A percentile compares a stretch with the other conserved stretches of the same genome.
Conservation (phyloP, 139 green algal species). For the Dunaliella primolecta region DNA sequence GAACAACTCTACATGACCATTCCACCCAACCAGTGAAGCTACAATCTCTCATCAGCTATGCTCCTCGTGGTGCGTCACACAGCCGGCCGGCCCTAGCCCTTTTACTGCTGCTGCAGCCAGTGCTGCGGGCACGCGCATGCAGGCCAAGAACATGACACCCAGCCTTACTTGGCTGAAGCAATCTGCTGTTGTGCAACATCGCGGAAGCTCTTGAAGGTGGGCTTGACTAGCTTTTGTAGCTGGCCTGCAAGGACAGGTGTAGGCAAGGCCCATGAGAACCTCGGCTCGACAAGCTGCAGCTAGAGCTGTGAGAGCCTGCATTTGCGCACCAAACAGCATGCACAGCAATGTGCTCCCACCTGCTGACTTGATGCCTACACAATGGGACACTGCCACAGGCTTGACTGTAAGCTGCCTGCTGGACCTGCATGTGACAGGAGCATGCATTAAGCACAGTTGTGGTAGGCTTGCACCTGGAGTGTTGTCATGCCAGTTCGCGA, state of each 20-base stretch:
- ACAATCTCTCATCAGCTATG: too few relatives aligned
- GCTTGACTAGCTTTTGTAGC: slow-evolving; percentile 17
- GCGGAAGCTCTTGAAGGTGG: background rate
- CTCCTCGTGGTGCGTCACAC: too few relatives aligned
- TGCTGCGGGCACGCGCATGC: background rate
- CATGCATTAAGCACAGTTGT: background rate
- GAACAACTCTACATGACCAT: too few relatives aligned
- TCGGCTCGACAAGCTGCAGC: too few relatives aligned
- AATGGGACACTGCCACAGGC: background rate
- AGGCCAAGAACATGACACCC: background rate
- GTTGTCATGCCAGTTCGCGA: background rate
- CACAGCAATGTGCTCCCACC: background rate
- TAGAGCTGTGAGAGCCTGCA: too few relatives aligned
- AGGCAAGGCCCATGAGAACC: too few relatives aligned
- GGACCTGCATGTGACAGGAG: background rate
- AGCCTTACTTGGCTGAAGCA: background rate
- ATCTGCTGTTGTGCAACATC: slow-evolving; percentile 10
- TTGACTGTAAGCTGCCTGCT: background rate
- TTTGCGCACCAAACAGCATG: background rate
- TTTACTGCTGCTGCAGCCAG: too few relatives aligned
- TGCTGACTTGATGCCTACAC: slow-evolving; percentile 23
- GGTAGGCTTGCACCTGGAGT: background rate
- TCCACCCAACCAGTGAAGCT: too few relatives aligned
- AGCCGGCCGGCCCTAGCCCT: too few relatives aligned
- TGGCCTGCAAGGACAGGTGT: slow-evolving; percentile 9